These are phyloP conservation scores for Monascus ruber DNA, from an alignment of 2,329 filamentous ascomycete genomes.

Conservation along the genomic window DNA sequence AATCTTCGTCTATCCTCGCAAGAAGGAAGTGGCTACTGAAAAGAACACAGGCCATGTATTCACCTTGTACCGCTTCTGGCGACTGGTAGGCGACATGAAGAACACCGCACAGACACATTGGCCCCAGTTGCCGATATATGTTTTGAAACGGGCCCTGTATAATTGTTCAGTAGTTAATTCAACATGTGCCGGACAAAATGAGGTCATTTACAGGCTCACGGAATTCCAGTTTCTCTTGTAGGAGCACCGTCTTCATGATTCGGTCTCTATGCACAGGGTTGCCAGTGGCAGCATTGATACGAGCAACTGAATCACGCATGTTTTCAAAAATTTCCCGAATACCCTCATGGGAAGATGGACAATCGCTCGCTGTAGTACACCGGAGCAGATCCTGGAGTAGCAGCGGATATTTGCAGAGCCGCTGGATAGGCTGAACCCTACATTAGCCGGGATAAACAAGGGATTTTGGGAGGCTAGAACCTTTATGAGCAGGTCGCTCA, in stretches of 20 bases:
- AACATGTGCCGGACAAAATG: too few relatives aligned
- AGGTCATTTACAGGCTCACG: conserved; percentile 50
- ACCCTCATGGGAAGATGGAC: conserved; percentile 68
- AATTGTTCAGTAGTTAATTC: background rate
- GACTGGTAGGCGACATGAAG: conserved; percentile 76
- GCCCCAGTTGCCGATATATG: conserved; percentile 68
- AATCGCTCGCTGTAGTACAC: conserved; percentile 73
- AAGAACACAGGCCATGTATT: conserved; percentile 76
- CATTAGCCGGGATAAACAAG: conserved; percentile 2
- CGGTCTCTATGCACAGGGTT: conserved; percentile 57
- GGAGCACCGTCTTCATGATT: conserved; percentile 70
- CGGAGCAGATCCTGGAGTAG: conserved; percentile 75
- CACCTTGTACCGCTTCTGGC: conserved; percentile 54
- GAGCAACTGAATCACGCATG: conserved; percentile 61
- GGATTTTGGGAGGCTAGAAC: conserved; percentile 32
- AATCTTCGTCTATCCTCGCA: conserved; percentile 54
- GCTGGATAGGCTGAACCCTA: conserved; percentile 64
- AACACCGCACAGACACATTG: conserved; percentile 69
- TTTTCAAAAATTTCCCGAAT: conserved; percentile 62
- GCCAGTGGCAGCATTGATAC: conserved; percentile 76
- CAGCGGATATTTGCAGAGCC: conserved; percentile 82
- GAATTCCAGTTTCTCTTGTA: conserved; percentile 73
- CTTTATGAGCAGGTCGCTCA: conserved; percentile 85
- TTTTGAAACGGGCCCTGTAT: conserved; percentile 27
- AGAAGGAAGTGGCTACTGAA: conserved; percentile 72